These are phyloP conservation scores for Colletotrichum eremochloae DNA, from an alignment of 2,329 filamentous ascomycete species.

Conservation along the genomic window DNA sequence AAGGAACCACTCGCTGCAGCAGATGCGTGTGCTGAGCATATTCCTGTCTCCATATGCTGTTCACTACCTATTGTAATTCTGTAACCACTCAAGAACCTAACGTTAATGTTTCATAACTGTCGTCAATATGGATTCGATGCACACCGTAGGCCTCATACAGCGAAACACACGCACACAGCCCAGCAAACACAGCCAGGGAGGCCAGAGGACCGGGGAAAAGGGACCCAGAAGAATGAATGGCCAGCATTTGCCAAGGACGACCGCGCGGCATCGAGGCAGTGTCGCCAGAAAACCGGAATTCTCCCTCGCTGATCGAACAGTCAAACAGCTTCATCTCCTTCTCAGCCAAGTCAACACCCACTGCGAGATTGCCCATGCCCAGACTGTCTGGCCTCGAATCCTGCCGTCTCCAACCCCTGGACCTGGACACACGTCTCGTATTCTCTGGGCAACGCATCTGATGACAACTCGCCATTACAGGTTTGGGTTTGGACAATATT, in stretches of 20 bases:
- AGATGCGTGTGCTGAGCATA: background rate
- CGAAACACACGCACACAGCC: background rate
- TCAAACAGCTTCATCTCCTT: constrained; percentile 4
- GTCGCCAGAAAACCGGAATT: constrained; percentile 18
- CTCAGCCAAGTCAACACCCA: constrained; percentile 9
- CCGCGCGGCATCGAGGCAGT: constrained; percentile 25
- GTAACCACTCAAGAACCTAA: too few relatives aligned
- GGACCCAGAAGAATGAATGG: background rate
- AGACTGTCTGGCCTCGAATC: constrained; percentile 10
- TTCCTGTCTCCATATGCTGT: background rate
- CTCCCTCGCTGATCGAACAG: constrained; percentile 4
- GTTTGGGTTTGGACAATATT: constrained; percentile 7
- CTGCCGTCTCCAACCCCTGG: constrained; percentile 3
- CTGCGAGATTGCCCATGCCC: constrained; percentile 20
- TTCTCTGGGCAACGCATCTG: constrained; percentile 20
- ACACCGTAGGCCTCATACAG: background rate
- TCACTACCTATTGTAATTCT: background rate
- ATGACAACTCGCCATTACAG: background rate
- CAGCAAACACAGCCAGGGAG: background rate
- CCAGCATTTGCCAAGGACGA: constrained; percentile 15
- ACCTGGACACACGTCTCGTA: constrained; percentile 34
- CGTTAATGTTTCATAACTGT: background rate
- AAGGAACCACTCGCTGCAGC: background rate
- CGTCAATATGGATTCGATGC: constrained; percentile 16
- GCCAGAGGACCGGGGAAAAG: background rate